Percentiles rank a stretch among this genome's conserved stretches.
Evolutionary conservation across 495 filamentous ascomycete species (phyloP).

Genomic region (Aspergillus saccharolyticus): DNA sequence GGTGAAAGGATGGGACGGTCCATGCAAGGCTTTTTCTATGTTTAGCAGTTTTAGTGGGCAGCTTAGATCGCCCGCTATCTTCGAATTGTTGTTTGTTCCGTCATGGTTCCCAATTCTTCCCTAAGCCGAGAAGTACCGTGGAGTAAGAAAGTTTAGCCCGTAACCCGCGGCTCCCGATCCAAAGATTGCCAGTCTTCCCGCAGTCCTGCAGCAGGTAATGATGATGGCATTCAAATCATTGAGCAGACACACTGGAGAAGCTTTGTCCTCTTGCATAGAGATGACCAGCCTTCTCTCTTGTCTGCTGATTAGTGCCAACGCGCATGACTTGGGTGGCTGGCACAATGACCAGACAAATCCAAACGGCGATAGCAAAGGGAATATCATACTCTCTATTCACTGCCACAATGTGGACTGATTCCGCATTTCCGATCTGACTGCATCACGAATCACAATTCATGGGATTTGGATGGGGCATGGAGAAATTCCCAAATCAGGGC

Average conservation of each 20-base stretch:
- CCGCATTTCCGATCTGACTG: not conserved
- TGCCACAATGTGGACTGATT: conserved; percentile 4
- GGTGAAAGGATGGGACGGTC: conserved; percentile 14
- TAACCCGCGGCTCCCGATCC: not conserved
- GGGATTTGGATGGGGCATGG: not conserved
- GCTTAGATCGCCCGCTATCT: conserved; percentile 18
- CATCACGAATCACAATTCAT: not conserved
- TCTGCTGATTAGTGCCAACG: not conserved
- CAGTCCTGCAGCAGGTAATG: not conserved
- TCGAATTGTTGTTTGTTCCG: not conserved
- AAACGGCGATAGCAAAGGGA: no score
- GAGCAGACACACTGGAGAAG: no score
- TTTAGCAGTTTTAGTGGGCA: conserved; percentile 27
- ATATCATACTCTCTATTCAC: not conserved
- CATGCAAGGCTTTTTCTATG: conserved; percentile 41
- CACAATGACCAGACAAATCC: no score
- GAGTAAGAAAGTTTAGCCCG: no score
- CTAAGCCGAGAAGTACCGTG: not conserved
- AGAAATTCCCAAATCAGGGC: not conserved
- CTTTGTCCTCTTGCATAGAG: no score
- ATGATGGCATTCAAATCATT: no score
- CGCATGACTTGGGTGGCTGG: not conserved
- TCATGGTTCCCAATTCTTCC: not conserved
- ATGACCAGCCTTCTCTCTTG: no score
- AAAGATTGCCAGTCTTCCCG: not conserved